phyloP scores from a whole-genome alignment of 2,329 filamentous ascomycete genomes.

The Stachybotrys echinatus region DNA sequence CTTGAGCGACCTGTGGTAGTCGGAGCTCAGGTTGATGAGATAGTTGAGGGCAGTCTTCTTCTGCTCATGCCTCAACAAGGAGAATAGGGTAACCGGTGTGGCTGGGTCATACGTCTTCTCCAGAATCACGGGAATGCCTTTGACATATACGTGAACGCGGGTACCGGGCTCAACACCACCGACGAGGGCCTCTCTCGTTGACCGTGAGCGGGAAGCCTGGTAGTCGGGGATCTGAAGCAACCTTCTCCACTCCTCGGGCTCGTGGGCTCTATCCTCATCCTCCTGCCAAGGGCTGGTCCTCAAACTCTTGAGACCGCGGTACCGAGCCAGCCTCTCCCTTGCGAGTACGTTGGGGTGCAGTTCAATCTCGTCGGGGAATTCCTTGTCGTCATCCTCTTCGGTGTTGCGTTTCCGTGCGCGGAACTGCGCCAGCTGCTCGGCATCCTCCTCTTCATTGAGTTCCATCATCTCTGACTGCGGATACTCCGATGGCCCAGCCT shows the following conservation, averaged over 20 bases:
- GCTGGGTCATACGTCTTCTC: constrained; percentile 42
- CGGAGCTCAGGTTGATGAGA: constrained; percentile 78
- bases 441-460: constrained; percentile 75
- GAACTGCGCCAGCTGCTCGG: constrained; percentile 75
- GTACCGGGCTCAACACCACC: constrained; percentile 83
- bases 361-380: constrained; percentile 97
- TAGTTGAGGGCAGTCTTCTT: constrained; percentile 89
- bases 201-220: constrained; percentile 71
- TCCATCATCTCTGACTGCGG: constrained; percentile 89
- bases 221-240: constrained; percentile 88
- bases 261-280: constrained; percentile 77
- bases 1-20: constrained; percentile 71
- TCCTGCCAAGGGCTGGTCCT: constrained; percentile 85
- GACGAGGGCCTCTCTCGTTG: constrained; percentile 76
- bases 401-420: constrained; percentile 73
- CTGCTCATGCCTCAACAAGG: constrained; percentile 87
- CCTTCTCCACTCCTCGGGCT: constrained; percentile 85
- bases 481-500: constrained; percentile 80
- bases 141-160: constrained; percentile 74
- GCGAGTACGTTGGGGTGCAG: constrained; percentile 83
- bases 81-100: constrained; percentile 69
- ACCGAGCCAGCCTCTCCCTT: constrained; percentile 76
- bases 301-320: constrained; percentile 87
- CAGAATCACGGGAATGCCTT: constrained; percentile 37
- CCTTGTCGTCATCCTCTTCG: constrained; percentile 79